These are phyloP conservation scores for Aspergillus oerlinghausenensis DNA, from an alignment of 2,329 filamentous ascomycete species.

Conservation along the genomic window DNA sequence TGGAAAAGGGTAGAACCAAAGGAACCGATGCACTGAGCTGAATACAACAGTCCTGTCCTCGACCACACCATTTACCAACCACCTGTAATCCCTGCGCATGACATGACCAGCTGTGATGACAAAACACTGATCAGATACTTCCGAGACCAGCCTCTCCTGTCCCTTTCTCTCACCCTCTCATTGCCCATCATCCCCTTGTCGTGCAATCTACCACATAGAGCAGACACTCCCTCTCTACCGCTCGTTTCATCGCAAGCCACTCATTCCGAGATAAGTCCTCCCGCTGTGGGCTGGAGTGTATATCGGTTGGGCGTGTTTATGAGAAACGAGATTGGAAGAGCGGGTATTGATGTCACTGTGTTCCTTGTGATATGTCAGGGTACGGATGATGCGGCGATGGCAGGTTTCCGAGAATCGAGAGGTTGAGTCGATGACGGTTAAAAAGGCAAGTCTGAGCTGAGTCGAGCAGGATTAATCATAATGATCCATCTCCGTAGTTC, in stretches of 20 bases:
- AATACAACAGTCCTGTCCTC: conserved; percentile 9
- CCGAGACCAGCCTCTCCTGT: conserved; percentile 24
- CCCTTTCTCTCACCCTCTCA: conserved; percentile 4
- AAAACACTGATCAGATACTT: conserved; percentile 41
- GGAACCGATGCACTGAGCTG: conserved; percentile 56
- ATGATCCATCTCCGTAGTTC: neutral
- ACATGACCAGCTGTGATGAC: conserved; percentile 36
- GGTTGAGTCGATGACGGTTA: conserved; percentile 14
- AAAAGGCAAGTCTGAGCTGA: conserved; percentile 37
- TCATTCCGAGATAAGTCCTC: neutral
- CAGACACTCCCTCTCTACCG: neutral
- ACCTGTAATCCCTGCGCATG: neutral
- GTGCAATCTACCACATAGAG: neutral
- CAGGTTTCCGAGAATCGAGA: neutral
- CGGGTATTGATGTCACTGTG: neutral
- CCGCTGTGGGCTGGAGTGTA: neutral
- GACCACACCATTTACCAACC: neutral
- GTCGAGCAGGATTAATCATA: neutral
- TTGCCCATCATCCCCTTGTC: neutral
- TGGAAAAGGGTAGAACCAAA: conserved; percentile 63
- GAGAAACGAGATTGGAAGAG: neutral
- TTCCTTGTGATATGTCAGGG: neutral
- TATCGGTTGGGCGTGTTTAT: neutral
- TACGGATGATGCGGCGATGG: neutral
- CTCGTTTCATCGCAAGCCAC: conserved; percentile 2